A percentile compares a stretch with the other conserved stretches of the same genome.
phyloP scores from a whole-genome alignment of 768 basidiomycete species.

The Artomyces pyxidatus region DNA sequence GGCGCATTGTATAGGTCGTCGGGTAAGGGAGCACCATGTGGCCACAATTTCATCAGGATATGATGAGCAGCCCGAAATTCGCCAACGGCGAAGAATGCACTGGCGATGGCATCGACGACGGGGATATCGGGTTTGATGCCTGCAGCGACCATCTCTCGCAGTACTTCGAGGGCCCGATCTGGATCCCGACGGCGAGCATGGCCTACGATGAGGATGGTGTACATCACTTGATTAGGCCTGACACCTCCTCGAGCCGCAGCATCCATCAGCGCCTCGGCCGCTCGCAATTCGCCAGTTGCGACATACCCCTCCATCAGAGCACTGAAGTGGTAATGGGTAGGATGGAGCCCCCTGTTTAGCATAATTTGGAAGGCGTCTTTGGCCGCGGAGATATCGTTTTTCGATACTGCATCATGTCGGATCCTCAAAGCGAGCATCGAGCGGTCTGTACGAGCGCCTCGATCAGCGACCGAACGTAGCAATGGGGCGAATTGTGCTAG shows the following conservation, averaged over 20 bases:
- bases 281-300: conserved; percentile 46
- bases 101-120: conserved; percentile 61
- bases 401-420: conserved; percentile 47
- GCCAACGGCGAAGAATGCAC: conserved; percentile 56
- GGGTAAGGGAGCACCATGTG: conserved; percentile 53
- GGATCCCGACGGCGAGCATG: conserved; percentile 56
- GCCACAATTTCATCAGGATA: conserved; percentile 57
- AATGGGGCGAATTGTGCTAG: conserved; percentile 31
- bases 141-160: conserved; percentile 52
- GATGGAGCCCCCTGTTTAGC: conserved; percentile 59
- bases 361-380: conserved; percentile 48
- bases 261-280: conserved; percentile 48
- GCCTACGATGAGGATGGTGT: conserved; percentile 70
- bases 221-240: conserved; percentile 56
- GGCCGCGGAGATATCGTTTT: conserved; percentile 43
- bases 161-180: conserved; percentile 41
- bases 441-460: conserved; percentile 46
- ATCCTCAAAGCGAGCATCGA: conserved; percentile 56
- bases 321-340: conserved; percentile 63
- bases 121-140: conserved; percentile 64
- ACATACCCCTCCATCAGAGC: conserved; percentile 74
- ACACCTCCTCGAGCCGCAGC: conserved; percentile 42
- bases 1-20: conserved; percentile 33
- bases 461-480: conserved; percentile 36
- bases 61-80: conserved; percentile 41